Base-by-base conservation (phyloP, 371 early-diverging fungal species). In the Mucor lusitanicus region DNA sequence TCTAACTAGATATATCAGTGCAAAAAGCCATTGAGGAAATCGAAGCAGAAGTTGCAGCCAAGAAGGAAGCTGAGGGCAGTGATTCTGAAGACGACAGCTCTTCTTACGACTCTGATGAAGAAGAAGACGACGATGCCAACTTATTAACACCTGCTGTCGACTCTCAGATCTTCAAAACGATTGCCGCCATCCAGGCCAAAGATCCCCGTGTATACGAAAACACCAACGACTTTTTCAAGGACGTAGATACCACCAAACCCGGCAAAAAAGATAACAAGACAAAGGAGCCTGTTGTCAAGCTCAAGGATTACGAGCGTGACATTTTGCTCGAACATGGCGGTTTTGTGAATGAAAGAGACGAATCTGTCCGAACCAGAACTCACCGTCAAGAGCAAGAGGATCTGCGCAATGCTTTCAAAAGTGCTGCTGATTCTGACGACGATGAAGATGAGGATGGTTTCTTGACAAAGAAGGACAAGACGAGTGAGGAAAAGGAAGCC, bases 91-190 rank as follows among this genome's bases (percentile, higher is more conserved):
- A 66, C 25, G 69, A 68, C n/a, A 53, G 46, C n/a, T 61, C 64
- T 32, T 55, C 56, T 6, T 55, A 68, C 27, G 71, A 66, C 60
- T 71, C 72, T 21, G 69, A 71, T 3, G 77, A 79, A 28, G 95
- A 90, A 27, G 98, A 98, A 66, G 99, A 98, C 80, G 96, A 96
- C 59, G 81, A 82, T 27, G 96, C 92, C 12, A 90, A 88, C 57
- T 81, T 95, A 50, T 77, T 95, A 19, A 95, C 97, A 17, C 93
- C 95, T 11, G 95, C 88, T 46, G 74, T 97, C 9, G 98, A 98
- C 68, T 90, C 91, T 3, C 94, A 97, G 73, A 95, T 98, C 64
- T 80, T 98, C 85, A 88, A 89, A 53, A 95, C 98, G 1, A 91
- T 97, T 66, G 89, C 90, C 0, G 85, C 91, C 50, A 91, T 98